Percentiles rank a stretch among this genome's conserved stretches.
Evolutionary conservation across 495 filamentous ascomycete species (phyloP).

Genomic region (Friedmanniomyces simplex): DNA sequence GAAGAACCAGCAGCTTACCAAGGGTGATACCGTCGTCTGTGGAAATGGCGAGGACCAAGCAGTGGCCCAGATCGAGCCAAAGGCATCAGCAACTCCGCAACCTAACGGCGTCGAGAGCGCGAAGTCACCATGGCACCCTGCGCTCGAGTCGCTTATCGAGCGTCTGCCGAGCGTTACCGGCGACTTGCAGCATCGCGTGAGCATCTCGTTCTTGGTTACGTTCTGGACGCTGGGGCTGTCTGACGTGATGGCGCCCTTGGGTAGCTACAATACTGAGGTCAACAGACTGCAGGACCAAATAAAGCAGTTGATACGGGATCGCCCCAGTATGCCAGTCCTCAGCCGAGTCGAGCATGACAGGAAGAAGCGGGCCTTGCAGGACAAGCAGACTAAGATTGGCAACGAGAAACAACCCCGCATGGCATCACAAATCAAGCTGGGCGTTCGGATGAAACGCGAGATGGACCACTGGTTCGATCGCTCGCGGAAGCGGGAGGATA

Average conservation of each 20-base stretch:
- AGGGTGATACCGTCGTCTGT: not conserved
- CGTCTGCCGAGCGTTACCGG: constrained; percentile 52
- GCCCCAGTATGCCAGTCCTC: constrained; percentile 54
- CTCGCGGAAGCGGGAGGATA: constrained; percentile 49
- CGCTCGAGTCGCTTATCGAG: constrained; percentile 65
- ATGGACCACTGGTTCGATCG: constrained; percentile 69
- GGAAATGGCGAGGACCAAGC: not conserved
- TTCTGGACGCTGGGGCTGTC: constrained; percentile 90
- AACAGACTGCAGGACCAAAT: constrained; percentile 51
- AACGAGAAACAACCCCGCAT: constrained; percentile 62
- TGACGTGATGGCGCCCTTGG: constrained; percentile 63
- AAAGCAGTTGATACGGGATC: constrained; percentile 53
- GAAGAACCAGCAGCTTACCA: not conserved
- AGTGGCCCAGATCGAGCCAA: not conserved
- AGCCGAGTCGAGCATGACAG: constrained; percentile 54
- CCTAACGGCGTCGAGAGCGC: not conserved
- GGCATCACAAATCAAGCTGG: constrained; percentile 50
- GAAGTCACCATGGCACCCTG: constrained; percentile 51
- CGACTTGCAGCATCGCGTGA: constrained; percentile 56
- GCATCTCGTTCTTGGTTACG: constrained; percentile 68
- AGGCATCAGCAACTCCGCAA: not conserved
- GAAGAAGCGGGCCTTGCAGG: constrained; percentile 48
- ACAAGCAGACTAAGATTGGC: constrained; percentile 50
- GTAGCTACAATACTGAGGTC: constrained; percentile 64
- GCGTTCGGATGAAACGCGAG: constrained; percentile 54